Evolutionary conservation across 2,329 filamentous ascomycete species (phyloP), one percentile per base, ranked within the genome.

Genomic region (Diplodia corticola): DNA sequence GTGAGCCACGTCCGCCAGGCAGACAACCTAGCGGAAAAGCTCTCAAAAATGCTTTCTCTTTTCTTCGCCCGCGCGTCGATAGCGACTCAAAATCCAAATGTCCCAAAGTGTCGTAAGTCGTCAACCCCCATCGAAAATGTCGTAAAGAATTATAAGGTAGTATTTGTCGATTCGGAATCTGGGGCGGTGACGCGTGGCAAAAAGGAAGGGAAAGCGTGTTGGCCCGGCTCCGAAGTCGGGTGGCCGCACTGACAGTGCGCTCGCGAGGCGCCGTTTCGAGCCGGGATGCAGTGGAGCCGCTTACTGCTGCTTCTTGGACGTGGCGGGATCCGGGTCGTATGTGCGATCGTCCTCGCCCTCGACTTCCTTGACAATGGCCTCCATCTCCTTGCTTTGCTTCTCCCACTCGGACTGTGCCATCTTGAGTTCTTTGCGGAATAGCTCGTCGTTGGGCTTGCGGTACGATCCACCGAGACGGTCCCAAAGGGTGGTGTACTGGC

Each of bases 401-500:
- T 89, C 85, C 92, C 92, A 96, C 76, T 92, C 89, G 68, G 84
- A 84, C 73, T 91, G 81, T 69, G 86, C 90, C 90, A 95, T 93
- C 84, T 96, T 97, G 72, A 87, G 88, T 77, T 95, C 90, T 76
- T 89, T 89, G 72, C 88, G 81, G 82, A 97, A 97, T 71, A 97
- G 85, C 79, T 93, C 92, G 66, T 89, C 86, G 72, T 95, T 94
- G 5, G 93, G 93, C 82, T 89, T 88, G 72, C 91, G 85, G 82
- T 97, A 97, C 75, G 91, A 96, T 67, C 90, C 91, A 64, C 92
- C 91, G 22, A 97, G 79, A 63, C 93, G 89, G 78, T 97, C 93
- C 90, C 93, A 97, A 22, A 95, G 82, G 0, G 93, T 97, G 17
- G 92, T 95, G 81, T 93, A 97, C 78, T 97, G 93, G 67, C 93